phyloP scores from a whole-genome alignment of 352 stramenopile genomes.

The Plasmopara muralis region DNA sequence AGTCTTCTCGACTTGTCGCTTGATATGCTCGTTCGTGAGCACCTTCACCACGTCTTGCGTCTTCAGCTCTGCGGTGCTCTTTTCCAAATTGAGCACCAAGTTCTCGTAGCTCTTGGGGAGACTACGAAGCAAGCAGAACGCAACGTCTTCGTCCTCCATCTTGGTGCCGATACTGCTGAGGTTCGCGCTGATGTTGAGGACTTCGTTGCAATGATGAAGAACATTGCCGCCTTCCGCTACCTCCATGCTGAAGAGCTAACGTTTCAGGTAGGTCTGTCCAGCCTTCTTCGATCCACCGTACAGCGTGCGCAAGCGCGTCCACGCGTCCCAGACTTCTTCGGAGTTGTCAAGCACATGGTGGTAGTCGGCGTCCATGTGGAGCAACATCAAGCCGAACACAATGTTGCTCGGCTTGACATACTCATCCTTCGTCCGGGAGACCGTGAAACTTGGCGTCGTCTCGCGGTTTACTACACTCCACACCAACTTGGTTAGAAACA shows the following conservation, averaged over 20 bases:
- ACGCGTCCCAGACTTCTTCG: not conserved
- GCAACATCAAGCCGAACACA: not conserved
- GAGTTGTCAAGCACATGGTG: too few species aligned
- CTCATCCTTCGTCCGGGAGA: too few species aligned
- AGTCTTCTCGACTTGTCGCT: not conserved
- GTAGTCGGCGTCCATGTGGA: too few species aligned
- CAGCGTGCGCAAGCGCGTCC: not conserved
- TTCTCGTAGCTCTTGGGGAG: slow-evolving; percentile 1
- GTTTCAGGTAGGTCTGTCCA: not conserved
- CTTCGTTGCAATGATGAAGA: slow-evolving; percentile 6
- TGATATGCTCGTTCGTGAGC: not conserved
- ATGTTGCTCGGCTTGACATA: too few species aligned
- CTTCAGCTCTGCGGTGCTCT: not conserved
- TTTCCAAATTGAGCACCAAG: not conserved
- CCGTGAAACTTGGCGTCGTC: too few species aligned
- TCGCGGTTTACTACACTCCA: not conserved
- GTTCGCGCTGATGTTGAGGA: not conserved
- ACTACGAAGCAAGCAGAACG: slow-evolving; percentile 1
- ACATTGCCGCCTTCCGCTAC: not conserved
- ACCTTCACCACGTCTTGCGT: not conserved
- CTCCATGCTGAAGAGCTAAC: not conserved
- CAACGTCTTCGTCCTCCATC: not conserved
- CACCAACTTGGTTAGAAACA: not conserved
- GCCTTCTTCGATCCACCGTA: not conserved
- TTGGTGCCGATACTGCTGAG: not conserved